Evolutionary conservation across 331 rosid species (phyloP).

Genomic region (Dryas integrifolia): DNA sequence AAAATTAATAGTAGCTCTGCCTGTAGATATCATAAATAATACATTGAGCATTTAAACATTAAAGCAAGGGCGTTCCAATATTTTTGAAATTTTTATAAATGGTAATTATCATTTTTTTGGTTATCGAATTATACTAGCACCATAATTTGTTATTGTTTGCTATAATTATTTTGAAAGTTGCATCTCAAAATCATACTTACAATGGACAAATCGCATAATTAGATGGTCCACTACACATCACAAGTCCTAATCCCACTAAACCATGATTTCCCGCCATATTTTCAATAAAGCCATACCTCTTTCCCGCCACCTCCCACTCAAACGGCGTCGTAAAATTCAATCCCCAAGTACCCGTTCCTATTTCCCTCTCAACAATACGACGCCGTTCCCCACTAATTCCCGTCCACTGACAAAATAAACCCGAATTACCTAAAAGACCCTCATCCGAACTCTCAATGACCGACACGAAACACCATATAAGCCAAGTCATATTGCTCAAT

Average conservation of each 20-base stretch:
- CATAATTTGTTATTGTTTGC: neutral
- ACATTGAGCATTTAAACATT: too few species aligned
- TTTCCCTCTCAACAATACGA: slow-evolving; percentile 27
- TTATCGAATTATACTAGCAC: neutral
- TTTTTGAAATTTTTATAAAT: too few species aligned
- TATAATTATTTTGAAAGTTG: neutral
- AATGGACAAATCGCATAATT: neutral
- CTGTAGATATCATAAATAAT: too few species aligned
- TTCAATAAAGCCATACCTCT: neutral
- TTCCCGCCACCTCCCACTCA: slow-evolving; percentile 32
- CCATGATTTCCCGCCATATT: slow-evolving; percentile 29
- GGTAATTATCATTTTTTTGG: too few species aligned
- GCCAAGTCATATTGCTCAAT: neutral
- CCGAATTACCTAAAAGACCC: slow-evolving; percentile 5
- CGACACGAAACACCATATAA: rapidly evolving
- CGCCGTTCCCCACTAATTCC: slow-evolving; percentile 3
- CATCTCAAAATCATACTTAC: neutral
- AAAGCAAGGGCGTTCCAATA: too few species aligned
- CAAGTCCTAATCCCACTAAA: neutral
- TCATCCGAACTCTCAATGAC: neutral
- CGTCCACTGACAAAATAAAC: neutral
- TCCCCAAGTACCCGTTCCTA: neutral
- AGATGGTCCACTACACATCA: neutral
- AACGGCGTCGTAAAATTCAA: slow-evolving; percentile 16
- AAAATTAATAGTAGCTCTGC: too few species aligned